Base-by-base conservation (phyloP, 2,329 filamentous ascomycete species). In the Corniculantispora saksenae region DNA sequence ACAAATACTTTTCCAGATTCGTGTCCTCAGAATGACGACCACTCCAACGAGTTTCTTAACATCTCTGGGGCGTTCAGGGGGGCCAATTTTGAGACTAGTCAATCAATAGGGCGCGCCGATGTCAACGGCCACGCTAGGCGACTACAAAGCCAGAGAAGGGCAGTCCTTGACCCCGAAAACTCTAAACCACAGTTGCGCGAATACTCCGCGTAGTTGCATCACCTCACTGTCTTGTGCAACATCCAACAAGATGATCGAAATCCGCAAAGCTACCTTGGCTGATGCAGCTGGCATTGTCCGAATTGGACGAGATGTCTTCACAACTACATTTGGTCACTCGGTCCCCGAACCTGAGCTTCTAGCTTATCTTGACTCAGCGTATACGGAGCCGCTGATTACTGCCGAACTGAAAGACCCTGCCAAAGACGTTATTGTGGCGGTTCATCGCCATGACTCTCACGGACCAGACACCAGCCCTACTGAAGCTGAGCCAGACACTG, bases 281-380 rank as follows among this genome's bases (percentile, higher is more conserved):
- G 78, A 81, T 55, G 70, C 70, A 9, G 43, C 61, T 0, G 66
- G 67, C 43, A 77, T 82, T 53, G 68, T 73, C 23, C 58, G 70
- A 6, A 71, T 82, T 1, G 79, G 77, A 27, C 66, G 72, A 0
- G 65, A 71, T 40, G 75, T 79, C 56, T 83, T 82, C 67, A 65
- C 71, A 23, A 57, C 67, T 23, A 77, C 78, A 3, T 83, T 82
- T 68, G 80, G 79, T 1, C 75, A 81, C 66, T 80, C 80, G 0
- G 73, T 82, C 1, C 68, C 77, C 2, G 66, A 73, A 0, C 63
- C 73, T 1, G 76, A 83, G 58, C 71, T 83, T 0, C 58, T 71
- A 9, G 70, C 72, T 1, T 83, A 78, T 61, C 73, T 82, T 0
- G 67, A 74, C 50, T 72, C 74, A n/a, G 68, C 76, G 0, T 82